Evolutionary conservation across 805 yeast genomes (phyloP).

Genomic region (Suhomyces emberorum): DNA sequence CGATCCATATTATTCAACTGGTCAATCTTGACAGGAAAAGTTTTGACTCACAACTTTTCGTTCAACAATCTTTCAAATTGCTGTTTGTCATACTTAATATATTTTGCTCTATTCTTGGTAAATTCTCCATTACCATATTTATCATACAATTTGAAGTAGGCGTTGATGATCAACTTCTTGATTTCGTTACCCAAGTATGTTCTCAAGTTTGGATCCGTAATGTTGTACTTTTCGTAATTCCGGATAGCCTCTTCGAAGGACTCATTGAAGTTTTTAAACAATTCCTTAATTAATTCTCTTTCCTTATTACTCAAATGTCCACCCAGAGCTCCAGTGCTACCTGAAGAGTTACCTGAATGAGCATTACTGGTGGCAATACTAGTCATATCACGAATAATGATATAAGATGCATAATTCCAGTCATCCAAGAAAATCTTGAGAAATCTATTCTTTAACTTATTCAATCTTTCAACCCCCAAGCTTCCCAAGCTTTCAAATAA

Average conservation of each 20-base stretch:
- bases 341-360: conserved; percentile 23
- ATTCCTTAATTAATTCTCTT: conserved; percentile 77
- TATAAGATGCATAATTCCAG: conserved; percentile 79
- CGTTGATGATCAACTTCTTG: conserved; percentile 69
- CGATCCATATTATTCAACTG: not conserved
- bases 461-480: conserved; percentile 60
- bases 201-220: conserved; percentile 65
- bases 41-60: conserved; percentile 9
- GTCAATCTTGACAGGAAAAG: too few species aligned
- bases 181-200: conserved; percentile 67
- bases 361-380: conserved; percentile 55
- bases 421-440: conserved; percentile 65
- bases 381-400: conserved; percentile 72
- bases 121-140: conserved; percentile 69
- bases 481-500: conserved; percentile 53
- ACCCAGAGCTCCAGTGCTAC: conserved; percentile 8
- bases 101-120: conserved; percentile 66
- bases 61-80: conserved; percentile 37
- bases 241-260: conserved; percentile 76
- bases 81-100: conserved; percentile 59
- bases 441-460: conserved; percentile 68
- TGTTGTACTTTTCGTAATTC: conserved; percentile 60
- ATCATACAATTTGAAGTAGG: conserved; percentile 81
- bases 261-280: conserved; percentile 76
- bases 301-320: conserved; percentile 55